These are phyloP conservation scores for Coniochaeta sp. DNA, from an alignment of 2,329 filamentous ascomycete genomes.

Conservation along the genomic window DNA sequence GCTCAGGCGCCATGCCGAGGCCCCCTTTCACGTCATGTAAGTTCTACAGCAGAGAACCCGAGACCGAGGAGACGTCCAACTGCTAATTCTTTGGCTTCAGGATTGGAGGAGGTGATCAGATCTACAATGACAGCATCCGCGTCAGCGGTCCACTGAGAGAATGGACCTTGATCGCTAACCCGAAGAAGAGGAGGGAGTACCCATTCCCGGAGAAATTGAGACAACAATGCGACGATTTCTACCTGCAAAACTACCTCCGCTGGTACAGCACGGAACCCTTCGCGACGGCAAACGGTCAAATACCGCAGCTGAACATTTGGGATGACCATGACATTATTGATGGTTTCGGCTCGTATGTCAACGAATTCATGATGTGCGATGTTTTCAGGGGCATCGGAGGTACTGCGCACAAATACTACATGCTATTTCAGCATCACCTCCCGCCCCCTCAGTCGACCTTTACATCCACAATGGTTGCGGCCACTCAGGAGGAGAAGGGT, in stretches of 20 bases:
- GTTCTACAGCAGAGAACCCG: not conserved
- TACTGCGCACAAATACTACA: slow-evolving; percentile 94
- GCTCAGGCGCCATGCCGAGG: slow-evolving; percentile 66
- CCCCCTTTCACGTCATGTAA: slow-evolving; percentile 86
- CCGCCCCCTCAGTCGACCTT: slow-evolving; percentile 80
- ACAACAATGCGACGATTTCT: slow-evolving; percentile 80
- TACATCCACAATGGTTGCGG: slow-evolving; percentile 45
- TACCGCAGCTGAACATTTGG: slow-evolving; percentile 96
- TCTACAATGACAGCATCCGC: slow-evolving; percentile 91
- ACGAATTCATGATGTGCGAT: slow-evolving; percentile 82
- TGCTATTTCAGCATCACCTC: slow-evolving; percentile 94
- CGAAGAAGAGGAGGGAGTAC: slow-evolving; percentile 70
- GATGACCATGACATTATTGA: slow-evolving; percentile 94
- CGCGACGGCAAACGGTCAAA: slow-evolving; percentile 78
- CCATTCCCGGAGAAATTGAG: slow-evolving; percentile 75
- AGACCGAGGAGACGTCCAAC: slow-evolving; percentile 14
- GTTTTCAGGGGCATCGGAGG: slow-evolving; percentile 87
- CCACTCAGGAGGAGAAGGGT: slow-evolving; percentile 42
- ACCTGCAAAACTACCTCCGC: slow-evolving; percentile 79
- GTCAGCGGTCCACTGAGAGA: slow-evolving; percentile 71
- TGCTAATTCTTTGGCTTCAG: slow-evolving; percentile 28
- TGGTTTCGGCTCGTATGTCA: slow-evolving; percentile 88
- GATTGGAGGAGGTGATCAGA: slow-evolving; percentile 90
- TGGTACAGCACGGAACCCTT: slow-evolving; percentile 65
- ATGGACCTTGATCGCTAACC: slow-evolving; percentile 82